These are phyloP conservation scores for Colletotrichum destructivum DNA, from an alignment of 2,329 filamentous ascomycete species.

Conservation along the genomic window DNA sequence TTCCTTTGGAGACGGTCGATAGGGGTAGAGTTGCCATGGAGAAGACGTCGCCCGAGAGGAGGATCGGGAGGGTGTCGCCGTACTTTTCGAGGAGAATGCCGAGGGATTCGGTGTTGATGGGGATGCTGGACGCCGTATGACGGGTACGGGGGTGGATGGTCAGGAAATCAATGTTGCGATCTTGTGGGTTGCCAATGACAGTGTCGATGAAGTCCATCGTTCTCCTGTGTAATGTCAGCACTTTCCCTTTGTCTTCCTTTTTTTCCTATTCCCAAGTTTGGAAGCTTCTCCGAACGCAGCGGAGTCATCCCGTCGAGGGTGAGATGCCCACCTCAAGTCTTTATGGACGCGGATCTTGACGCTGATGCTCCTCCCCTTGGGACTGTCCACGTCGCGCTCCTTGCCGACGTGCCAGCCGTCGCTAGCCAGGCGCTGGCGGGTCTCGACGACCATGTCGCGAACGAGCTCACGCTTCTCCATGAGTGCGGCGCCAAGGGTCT, in stretches of 20 bases:
- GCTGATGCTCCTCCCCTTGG: constrained; percentile 71
- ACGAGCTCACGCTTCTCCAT: constrained; percentile 77
- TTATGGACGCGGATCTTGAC: constrained; percentile 80
- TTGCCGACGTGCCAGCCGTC: constrained; percentile 69
- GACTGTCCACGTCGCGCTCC: constrained; percentile 59
- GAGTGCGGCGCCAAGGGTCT: constrained; percentile 77
- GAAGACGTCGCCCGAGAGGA: constrained; percentile 80
- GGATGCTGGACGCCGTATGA: constrained; percentile 71
- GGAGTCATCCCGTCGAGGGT: neutral
- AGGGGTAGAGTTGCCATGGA: constrained; percentile 67
- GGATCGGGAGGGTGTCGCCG: constrained; percentile 70
- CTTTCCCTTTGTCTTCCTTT: neutral
- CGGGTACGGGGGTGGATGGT: constrained; percentile 79
- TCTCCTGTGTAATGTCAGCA: constrained; percentile 52
- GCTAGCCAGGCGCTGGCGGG: constrained; percentile 63
- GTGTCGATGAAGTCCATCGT: constrained; percentile 75
- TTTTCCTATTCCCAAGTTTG: neutral
- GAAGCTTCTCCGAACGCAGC: neutral
- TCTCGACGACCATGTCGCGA: constrained; percentile 74
- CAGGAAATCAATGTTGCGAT: constrained; percentile 75
- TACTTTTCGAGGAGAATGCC: constrained; percentile 68
- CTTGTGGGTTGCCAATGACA: constrained; percentile 68
- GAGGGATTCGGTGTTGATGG: constrained; percentile 75
- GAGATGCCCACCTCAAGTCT: constrained; percentile 66
- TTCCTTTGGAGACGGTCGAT: constrained; percentile 45